Conservation (phyloP, 1,284 basidiomycete genomes). For the Ustanciosporium gigantosporum region DNA sequence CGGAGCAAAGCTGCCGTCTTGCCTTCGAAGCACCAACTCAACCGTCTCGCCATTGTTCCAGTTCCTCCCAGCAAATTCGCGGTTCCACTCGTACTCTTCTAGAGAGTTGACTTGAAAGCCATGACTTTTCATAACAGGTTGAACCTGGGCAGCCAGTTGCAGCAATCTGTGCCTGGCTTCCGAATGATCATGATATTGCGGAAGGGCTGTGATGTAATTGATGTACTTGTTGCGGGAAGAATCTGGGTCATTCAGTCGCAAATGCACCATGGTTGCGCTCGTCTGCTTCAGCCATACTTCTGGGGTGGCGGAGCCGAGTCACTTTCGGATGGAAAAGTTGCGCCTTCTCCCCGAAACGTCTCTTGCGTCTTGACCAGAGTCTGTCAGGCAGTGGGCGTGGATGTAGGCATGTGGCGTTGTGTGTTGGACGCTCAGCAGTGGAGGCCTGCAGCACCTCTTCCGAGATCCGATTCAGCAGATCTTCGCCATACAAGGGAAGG, state of each 20-base stretch:
- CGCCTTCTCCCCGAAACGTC: no score
- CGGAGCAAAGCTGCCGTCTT: slow-evolving; percentile 39
- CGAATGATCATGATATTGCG: slow-evolving; percentile 21
- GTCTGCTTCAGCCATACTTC: no score
- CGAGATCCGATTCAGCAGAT: no score
- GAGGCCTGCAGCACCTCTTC: no score
- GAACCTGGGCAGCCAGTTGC: slow-evolving; percentile 45
- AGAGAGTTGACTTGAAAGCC: slow-evolving; percentile 51
- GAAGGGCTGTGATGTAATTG: slow-evolving; percentile 47
- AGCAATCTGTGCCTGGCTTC: slow-evolving; percentile 32
- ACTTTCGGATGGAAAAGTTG: no score
- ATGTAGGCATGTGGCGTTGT: no score
- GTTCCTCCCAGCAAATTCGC: slow-evolving; percentile 48
- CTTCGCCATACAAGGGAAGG: no score
- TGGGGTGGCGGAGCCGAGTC: no score
- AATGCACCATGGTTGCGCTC: slow-evolving; percentile 41
- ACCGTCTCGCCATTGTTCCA: slow-evolving; percentile 53
- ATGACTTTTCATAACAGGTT: slow-evolving; percentile 47
- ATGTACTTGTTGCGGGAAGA: slow-evolving; percentile 44
- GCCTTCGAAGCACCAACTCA: slow-evolving; percentile 40
- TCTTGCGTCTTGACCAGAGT: no score
- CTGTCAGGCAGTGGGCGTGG: no score
- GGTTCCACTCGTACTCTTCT: slow-evolving; percentile 48
- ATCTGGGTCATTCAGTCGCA: slow-evolving; percentile 47
- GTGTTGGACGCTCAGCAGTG: no score